phyloP scores from a whole-genome alignment of 805 yeast genomes.

The Candida saitoana region DNA sequence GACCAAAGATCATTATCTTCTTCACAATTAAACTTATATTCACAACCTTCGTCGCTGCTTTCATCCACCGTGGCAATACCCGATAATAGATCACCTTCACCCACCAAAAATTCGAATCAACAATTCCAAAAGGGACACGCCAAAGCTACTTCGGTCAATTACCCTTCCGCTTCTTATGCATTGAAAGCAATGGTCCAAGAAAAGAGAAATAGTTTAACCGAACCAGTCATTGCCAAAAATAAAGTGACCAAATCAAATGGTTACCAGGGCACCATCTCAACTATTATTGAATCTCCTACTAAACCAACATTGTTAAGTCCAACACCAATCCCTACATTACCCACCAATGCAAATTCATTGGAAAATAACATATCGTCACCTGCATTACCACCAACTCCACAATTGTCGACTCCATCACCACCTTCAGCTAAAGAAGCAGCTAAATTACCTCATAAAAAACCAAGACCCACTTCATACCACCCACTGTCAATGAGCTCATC shows the following conservation, averaged over 20 bases:
- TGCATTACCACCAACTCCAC: constrained; percentile 1
- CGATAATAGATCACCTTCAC: constrained; percentile 15
- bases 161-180: constrained; percentile 61
- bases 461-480: constrained; percentile 82
- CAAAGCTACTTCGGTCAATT: constrained; percentile 30
- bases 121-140: constrained; percentile 23
- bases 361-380: not conserved
- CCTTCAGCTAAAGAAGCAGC: constrained; percentile 19
- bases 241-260: constrained; percentile 22
- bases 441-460: constrained; percentile 52
- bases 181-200: constrained; percentile 73
- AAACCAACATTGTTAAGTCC: constrained; percentile 4
- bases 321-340: not conserved
- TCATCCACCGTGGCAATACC: constrained; percentile 3
- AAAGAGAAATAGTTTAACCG: constrained; percentile 30
- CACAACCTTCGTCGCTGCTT: constrained; percentile 2
- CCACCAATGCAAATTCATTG: not conserved
- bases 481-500: constrained; percentile 50
- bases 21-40: constrained; percentile 4
- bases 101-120: constrained; percentile 12
- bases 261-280: constrained; percentile 36
- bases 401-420: constrained; percentile 5
- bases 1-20: constrained; percentile 5
- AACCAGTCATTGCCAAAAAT: constrained; percentile 6
- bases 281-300: constrained; percentile 45